These are phyloP conservation scores for Ogataea saltuana DNA, from an alignment of 805 yeast genomes.

Conservation along the genomic window DNA sequence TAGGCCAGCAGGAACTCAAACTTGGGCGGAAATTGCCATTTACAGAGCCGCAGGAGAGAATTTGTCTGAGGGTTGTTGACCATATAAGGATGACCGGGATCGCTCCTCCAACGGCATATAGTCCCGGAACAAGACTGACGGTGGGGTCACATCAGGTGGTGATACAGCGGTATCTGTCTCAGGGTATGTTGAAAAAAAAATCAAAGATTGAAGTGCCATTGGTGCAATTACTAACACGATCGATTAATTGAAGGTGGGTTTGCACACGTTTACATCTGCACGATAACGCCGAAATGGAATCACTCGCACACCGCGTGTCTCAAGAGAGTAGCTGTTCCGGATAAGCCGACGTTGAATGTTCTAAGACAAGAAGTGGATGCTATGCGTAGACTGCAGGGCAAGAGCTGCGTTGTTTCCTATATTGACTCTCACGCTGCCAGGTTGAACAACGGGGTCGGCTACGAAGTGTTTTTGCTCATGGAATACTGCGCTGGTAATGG, in stretches of 20 bases:
- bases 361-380: constrained; percentile 96
- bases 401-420: constrained; percentile 80
- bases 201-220: not conserved
- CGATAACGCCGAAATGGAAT: constrained; percentile 59
- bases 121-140: constrained; percentile 74
- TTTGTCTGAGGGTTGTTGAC: not conserved
- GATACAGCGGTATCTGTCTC: constrained; percentile 71
- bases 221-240: constrained; percentile 15
- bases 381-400: constrained; percentile 84
- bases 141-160: constrained; percentile 82
- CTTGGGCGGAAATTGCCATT: not conserved
- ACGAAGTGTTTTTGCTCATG: constrained; percentile 79
- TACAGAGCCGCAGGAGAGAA: not conserved
- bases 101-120: constrained; percentile 58
- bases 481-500: constrained; percentile 78
- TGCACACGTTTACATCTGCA: constrained; percentile 89
- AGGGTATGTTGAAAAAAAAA: constrained; percentile 47
- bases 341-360: constrained; percentile 76
- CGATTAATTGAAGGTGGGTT: constrained; percentile 75
- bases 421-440: constrained; percentile 95
- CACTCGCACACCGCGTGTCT: constrained; percentile 69
- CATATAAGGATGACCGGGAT: constrained; percentile 23
- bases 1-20: not conserved
- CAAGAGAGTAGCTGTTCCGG: constrained; percentile 94
- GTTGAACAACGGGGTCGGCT: constrained; percentile 51